Conservation (phyloP, 1,139 yeast species). For the Pneumocystis carinii region DNA sequence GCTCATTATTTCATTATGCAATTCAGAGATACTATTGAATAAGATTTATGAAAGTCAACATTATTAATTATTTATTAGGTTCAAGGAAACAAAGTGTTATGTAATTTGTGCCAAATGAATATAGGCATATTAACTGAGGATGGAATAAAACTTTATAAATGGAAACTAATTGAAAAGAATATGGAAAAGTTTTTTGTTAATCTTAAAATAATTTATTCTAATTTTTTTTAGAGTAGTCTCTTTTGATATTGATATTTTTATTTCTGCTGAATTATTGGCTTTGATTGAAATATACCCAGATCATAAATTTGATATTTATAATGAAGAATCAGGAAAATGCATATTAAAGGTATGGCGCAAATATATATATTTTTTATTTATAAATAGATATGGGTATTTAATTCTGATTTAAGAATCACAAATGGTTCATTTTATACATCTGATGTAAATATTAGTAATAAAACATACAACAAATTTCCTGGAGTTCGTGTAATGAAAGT, state of each 20-base stretch:
- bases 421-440: not conserved
- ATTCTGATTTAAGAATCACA: slow-evolving; percentile 6
- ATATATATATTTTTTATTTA: not conserved
- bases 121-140: not conserved
- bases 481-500: slow-evolving; percentile 12
- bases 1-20: not conserved
- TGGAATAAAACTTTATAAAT: not conserved
- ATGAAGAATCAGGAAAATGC: slow-evolving; percentile 1
- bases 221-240: not conserved
- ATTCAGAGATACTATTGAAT: not conserved
- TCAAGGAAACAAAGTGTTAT: not conserved
- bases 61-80: not conserved
- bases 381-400: slow-evolving; percentile 14
- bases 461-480: slow-evolving; percentile 1
- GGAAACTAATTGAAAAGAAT: not conserved
- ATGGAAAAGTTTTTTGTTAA: not conserved
- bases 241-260: slow-evolving; percentile 2
- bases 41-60: not conserved
- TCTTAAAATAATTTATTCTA: not conserved
- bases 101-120: not conserved
- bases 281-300: slow-evolving; percentile 11
- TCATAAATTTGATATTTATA: slow-evolving; percentile 8
- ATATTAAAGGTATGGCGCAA: not conserved
- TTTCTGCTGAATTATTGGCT: slow-evolving; percentile 12
- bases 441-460: slow-evolving; percentile 1